Conservation (phyloP, 768 basidiomycete genomes). For the Fomitopsis serialis region DNA sequence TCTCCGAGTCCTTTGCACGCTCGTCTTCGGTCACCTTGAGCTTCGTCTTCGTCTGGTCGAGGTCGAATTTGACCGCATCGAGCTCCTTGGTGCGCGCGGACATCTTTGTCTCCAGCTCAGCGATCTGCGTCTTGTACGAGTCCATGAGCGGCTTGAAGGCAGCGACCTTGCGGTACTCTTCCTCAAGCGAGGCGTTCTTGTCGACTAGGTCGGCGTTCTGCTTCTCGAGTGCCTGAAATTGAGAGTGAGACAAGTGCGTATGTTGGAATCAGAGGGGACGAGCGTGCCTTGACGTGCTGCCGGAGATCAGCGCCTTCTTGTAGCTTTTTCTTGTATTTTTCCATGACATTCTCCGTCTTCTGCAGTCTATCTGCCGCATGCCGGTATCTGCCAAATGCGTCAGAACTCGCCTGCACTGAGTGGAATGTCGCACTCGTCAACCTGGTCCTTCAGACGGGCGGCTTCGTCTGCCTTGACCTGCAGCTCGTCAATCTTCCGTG, state of each 20-base stretch:
- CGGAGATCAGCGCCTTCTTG: slow-evolving; percentile 90
- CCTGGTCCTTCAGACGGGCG: slow-evolving; percentile 79
- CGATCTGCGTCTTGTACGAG: slow-evolving; percentile 83
- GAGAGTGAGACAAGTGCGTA: slow-evolving; percentile 1
- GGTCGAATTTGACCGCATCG: slow-evolving; percentile 66
- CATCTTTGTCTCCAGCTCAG: slow-evolving; percentile 70
- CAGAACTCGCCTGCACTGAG: background rate
- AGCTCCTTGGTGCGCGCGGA: slow-evolving; percentile 64
- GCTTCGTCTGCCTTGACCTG: slow-evolving; percentile 75
- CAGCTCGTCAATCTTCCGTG: slow-evolving; percentile 76
- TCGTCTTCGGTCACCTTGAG: slow-evolving; percentile 66
- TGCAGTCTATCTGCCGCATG: slow-evolving; percentile 89
- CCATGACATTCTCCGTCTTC: slow-evolving; percentile 96
- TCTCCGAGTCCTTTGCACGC: slow-evolving; percentile 73
- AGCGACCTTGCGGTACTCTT: slow-evolving; percentile 83
- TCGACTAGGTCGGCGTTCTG: slow-evolving; percentile 92
- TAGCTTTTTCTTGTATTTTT: slow-evolving; percentile 98
- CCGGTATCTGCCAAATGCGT: slow-evolving; percentile 53
- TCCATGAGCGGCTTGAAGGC: slow-evolving; percentile 89
- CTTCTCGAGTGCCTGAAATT: slow-evolving; percentile 71
- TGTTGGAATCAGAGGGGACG: slow-evolving; percentile 1
- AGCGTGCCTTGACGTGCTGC: slow-evolving; percentile 70
- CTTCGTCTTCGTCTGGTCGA: slow-evolving; percentile 69
- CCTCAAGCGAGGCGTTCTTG: slow-evolving; percentile 87
- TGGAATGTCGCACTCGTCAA: slow-evolving; percentile 74